Conservation (phyloP, 139 green algal species). For the Desmodesmus armatus region DNA sequence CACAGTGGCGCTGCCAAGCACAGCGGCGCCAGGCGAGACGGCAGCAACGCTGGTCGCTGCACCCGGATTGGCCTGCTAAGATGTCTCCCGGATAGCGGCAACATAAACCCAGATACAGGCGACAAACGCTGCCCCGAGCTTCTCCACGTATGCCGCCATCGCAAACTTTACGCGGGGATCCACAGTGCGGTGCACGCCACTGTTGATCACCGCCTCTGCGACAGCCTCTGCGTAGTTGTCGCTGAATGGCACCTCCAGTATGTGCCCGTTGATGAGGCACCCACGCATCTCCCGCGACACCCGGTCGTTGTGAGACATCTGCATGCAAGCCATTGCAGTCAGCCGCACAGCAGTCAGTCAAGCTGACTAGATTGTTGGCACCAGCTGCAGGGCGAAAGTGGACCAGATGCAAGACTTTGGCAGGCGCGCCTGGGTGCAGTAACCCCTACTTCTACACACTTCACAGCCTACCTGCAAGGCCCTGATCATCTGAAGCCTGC, state of each 20-base stretch:
- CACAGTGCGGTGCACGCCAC: slow-evolving; percentile 61
- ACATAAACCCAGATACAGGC: slow-evolving; percentile 75
- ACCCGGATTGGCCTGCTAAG: not conserved
- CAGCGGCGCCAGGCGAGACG: too few relatives aligned
- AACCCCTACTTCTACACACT: too few relatives aligned
- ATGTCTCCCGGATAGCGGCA: slow-evolving; percentile 53
- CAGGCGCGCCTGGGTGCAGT: too few relatives aligned
- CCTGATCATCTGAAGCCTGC: slow-evolving; percentile 55
- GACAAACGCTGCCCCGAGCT: slow-evolving; percentile 57
- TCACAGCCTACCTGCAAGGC: slow-evolving; percentile 55
- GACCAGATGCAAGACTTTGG: not conserved
- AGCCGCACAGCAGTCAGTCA: not conserved
- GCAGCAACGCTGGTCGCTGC: too few relatives aligned
- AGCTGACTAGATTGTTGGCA: not conserved
- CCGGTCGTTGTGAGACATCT: slow-evolving; percentile 64
- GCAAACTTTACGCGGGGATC: slow-evolving; percentile 70
- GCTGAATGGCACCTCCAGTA: slow-evolving; percentile 69
- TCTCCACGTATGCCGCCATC: slow-evolving; percentile 66
- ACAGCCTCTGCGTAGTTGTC: slow-evolving; percentile 53
- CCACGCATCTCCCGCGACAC: slow-evolving; percentile 51
- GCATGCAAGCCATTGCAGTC: not conserved
- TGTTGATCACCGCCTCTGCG: slow-evolving; percentile 69
- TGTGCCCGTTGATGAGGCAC: slow-evolving; percentile 60
- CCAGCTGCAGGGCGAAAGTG: not conserved
- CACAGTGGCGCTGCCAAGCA: too few relatives aligned